phyloP scores from a whole-genome alignment of 2,329 filamentous ascomycete genomes.

The Diaporthe nobilis region DNA sequence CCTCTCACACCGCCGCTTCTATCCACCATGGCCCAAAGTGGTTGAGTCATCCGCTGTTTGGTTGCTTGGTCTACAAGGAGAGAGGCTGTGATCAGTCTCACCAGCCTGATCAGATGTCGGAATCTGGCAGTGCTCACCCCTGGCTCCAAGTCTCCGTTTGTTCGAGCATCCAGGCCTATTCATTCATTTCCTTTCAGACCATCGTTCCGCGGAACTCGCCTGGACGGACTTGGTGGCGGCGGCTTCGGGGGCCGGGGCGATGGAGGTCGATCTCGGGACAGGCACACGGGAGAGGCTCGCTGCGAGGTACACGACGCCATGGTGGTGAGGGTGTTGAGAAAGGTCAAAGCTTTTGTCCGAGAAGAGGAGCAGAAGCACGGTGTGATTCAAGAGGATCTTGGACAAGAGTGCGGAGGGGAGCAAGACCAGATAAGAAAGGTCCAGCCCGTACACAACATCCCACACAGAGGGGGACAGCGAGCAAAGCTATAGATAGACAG shows the following conservation, averaged over 20 bases:
- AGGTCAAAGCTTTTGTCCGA: background rate
- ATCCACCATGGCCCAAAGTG: background rate
- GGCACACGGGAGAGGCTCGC: conserved; percentile 12
- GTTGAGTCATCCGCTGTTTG: background rate
- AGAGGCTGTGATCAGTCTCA: background rate
- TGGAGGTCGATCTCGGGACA: conserved; percentile 52
- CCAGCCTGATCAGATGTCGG: background rate
- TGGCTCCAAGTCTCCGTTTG: background rate
- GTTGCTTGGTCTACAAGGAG: background rate
- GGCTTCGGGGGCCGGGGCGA: conserved; percentile 55
- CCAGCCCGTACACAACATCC: background rate
- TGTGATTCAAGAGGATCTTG: background rate
- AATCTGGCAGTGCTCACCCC: background rate
- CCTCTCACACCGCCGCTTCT: too few species aligned
- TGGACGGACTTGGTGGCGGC: conserved; percentile 47
- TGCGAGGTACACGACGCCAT: conserved; percentile 4
- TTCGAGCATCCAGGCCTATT: too few species aligned
- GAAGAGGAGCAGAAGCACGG: background rate
- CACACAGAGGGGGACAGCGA: background rate
- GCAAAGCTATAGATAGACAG: conserved; percentile 2
- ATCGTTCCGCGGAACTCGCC: background rate
- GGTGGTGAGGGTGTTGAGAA: background rate
- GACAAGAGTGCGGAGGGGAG: background rate
- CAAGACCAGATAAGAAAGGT: background rate
- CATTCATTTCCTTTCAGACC: background rate